phyloP scores from a whole-genome alignment of 805 yeast genomes.

The Yarrowia porcina region DNA sequence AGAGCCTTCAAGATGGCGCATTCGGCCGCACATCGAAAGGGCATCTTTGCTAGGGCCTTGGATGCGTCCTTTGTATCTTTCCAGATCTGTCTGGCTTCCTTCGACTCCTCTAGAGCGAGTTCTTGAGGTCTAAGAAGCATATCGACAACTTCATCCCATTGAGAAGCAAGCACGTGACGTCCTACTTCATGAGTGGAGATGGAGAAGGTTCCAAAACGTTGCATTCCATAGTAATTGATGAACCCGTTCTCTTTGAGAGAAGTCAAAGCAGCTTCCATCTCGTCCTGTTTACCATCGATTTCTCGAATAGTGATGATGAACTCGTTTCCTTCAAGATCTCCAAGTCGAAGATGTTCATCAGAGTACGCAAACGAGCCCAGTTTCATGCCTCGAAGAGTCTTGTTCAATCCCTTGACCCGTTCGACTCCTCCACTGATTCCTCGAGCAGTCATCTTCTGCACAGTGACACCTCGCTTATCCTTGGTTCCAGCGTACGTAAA shows the following conservation, averaged over 20 bases:
- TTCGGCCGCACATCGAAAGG: conserved; percentile 85
- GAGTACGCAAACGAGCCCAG: conserved; percentile 76
- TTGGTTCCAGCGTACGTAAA: conserved; percentile 92
- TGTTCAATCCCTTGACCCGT: conserved; percentile 72
- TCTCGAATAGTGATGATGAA: conserved; percentile 82
- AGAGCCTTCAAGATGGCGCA: conserved; percentile 62
- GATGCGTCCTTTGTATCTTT: conserved; percentile 63
- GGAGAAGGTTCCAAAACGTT: conserved; percentile 94
- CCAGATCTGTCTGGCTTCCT: conserved; percentile 82
- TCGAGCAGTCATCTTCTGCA: conserved; percentile 63
- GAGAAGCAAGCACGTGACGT: conserved; percentile 58
- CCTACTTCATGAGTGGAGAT: conserved; percentile 89
- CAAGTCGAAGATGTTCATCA: conserved; percentile 61
- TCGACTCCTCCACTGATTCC: conserved; percentile 44
- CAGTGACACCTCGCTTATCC: conserved; percentile 93
- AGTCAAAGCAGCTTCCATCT: conserved; percentile 51
- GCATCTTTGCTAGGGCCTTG: conserved; percentile 70
- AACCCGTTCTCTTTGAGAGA: conserved; percentile 69
- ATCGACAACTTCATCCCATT: conserved; percentile 79
- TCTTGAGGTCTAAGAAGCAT: conserved; percentile 82
- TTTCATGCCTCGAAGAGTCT: conserved; percentile 68
- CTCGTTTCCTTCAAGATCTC: conserved; percentile 86
- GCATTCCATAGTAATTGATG: conserved; percentile 96
- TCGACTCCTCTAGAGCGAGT: conserved; percentile 74
- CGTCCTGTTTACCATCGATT: conserved; percentile 43